Percentiles rank a stretch among this genome's conserved stretches.
These are phyloP conservation scores for Fremontodendron californicum DNA, from an alignment of 345 rosid species.

Conservation along the genomic window DNA sequence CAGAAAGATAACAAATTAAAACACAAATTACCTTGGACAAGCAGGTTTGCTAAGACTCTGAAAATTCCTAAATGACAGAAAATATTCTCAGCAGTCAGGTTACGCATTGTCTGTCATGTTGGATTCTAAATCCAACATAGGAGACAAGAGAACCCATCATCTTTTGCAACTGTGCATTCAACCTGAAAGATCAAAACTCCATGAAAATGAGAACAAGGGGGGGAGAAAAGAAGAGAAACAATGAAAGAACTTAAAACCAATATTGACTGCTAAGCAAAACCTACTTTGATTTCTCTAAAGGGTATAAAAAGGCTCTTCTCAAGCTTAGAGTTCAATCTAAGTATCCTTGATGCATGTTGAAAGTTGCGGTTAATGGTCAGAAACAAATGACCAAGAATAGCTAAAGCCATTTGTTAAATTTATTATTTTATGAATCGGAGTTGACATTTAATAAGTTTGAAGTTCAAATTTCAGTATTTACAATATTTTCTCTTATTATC, in stretches of 20 bases:
- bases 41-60: no score
- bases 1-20: no score
- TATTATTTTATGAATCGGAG: no score
- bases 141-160: conserved; percentile 73
- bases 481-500: no score
- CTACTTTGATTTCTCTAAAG: conserved; percentile 53
- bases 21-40: no score
- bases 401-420: no score
- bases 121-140: conserved; percentile 78
- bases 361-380: conserved; percentile 59
- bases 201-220: not conserved
- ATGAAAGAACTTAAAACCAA: not conserved
- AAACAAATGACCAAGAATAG: no score
- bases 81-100: no score
- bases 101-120: no score
- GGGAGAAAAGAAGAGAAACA: not conserved
- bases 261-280: not conserved
- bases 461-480: no score
- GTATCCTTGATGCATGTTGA: conserved; percentile 48
- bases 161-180: conserved; percentile 41
- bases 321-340: conserved; percentile 56
- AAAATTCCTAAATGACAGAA: no score
- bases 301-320: conserved; percentile 55
- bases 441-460: no score
- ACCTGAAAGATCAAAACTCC: conserved; percentile 38